Conservation (phyloP, 768 basidiomycete genomes). For the Scleroderma bovista region DNA sequence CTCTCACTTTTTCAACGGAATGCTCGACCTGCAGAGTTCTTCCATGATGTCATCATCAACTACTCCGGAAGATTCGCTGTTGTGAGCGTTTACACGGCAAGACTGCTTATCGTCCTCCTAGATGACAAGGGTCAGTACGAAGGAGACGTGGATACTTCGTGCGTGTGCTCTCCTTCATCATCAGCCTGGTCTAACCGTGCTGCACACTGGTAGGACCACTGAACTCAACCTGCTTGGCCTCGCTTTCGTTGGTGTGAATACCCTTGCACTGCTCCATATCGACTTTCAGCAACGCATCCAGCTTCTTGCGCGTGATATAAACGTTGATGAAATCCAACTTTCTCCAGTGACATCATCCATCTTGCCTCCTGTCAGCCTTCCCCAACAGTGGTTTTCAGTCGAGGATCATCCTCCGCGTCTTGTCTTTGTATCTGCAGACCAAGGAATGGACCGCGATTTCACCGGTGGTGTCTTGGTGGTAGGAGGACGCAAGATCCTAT, state of each 20-base stretch:
- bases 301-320: constrained; percentile 54
- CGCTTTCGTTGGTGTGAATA: constrained; percentile 52
- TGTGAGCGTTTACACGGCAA: constrained; percentile 63
- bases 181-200: constrained; percentile 1
- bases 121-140: constrained; percentile 45
- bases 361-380: constrained; percentile 49
- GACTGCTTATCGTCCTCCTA: constrained; percentile 58
- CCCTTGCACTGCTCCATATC: constrained; percentile 62
- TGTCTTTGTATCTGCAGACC: constrained; percentile 27
- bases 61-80: constrained; percentile 56
- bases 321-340: constrained; percentile 35
- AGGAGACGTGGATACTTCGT: constrained; percentile 63
- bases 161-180: constrained; percentile 23
- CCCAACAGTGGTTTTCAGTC: constrained; percentile 38
- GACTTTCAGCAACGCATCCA: constrained; percentile 61
- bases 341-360: constrained; percentile 46
- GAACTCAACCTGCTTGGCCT: constrained; percentile 68
- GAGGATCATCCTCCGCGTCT: constrained; percentile 38
- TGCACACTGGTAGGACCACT: constrained; percentile 39
- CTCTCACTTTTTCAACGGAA: constrained; percentile 52
- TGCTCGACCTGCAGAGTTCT: constrained; percentile 64
- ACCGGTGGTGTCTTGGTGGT: constrained; percentile 69
- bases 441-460: constrained; percentile 27
- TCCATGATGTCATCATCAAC: constrained; percentile 63
- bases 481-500: constrained; percentile 59